These are phyloP conservation scores for Cercospora brassicicola DNA, from an alignment of 2,329 filamentous ascomycete species.

Conservation along the genomic window DNA sequence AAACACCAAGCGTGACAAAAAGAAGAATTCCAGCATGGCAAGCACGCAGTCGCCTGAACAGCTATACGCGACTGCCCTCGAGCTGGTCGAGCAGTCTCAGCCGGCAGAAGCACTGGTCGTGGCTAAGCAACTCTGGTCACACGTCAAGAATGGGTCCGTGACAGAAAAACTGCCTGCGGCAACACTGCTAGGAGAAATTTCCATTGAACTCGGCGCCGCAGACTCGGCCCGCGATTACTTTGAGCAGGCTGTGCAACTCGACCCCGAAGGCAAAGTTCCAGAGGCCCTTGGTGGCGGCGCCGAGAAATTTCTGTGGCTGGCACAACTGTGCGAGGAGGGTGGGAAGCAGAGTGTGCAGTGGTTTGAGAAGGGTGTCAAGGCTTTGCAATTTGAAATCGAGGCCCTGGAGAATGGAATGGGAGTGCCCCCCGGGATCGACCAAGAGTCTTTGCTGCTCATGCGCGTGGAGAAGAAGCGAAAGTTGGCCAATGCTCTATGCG, in stretches of 20 bases:
- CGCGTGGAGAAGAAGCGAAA: constrained; percentile 73
- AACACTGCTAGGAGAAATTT: constrained; percentile 77
- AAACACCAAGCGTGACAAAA: constrained; percentile 33
- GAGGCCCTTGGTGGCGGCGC: constrained; percentile 76
- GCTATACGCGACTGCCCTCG: constrained; percentile 58
- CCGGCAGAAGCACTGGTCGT: constrained; percentile 57
- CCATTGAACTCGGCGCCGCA: constrained; percentile 77
- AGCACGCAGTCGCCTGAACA: constrained; percentile 53
- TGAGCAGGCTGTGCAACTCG: constrained; percentile 69
- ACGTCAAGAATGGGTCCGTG: constrained; percentile 42
- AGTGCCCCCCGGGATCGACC: constrained; percentile 28
- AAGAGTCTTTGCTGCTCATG: constrained; percentile 44
- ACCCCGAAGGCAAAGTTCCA: constrained; percentile 69
- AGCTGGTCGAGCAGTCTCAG: constrained; percentile 59
- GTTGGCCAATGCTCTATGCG: constrained; percentile 87
- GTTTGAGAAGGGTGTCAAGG: constrained; percentile 68
- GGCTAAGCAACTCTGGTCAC: constrained; percentile 56
- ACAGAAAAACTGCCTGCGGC: constrained; percentile 61
- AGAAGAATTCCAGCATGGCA: constrained; percentile 26
- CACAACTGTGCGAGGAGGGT: constrained; percentile 74
- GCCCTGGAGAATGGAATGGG: constrained; percentile 54
- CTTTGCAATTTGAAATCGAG: constrained; percentile 71
- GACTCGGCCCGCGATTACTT: constrained; percentile 74
- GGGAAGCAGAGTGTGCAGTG: constrained; percentile 60
- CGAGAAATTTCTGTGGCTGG: constrained; percentile 93